These are phyloP conservation scores for Tuber borchii DNA, from an alignment of 495 filamentous ascomycete species.

Conservation along the genomic window DNA sequence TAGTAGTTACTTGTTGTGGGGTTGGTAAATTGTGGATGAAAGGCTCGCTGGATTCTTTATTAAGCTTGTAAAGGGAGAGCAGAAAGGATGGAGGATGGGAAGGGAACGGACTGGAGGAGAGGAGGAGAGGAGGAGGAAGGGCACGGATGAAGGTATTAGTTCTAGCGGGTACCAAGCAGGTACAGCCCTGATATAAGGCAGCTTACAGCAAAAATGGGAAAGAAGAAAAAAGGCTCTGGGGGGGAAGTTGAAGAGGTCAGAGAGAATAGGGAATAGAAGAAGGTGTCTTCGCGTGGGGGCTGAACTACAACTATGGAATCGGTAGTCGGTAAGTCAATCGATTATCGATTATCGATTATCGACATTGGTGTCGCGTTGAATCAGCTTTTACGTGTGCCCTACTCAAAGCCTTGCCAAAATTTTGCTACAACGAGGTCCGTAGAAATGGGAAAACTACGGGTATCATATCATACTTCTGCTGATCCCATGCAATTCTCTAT, in stretches of 20 bases:
- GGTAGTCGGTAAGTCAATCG: not conserved
- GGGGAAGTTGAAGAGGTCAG: not conserved
- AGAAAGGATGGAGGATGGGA: not conserved
- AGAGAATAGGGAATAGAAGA: not conserved
- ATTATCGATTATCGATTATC: not conserved
- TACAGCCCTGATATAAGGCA: not conserved
- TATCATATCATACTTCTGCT: no score
- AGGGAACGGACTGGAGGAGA: not conserved
- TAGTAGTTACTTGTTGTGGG: not conserved
- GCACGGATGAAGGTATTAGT: not conserved
- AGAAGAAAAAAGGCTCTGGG: not conserved
- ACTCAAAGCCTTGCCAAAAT: not conserved
- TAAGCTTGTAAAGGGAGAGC: not conserved
- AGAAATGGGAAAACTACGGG: no score
- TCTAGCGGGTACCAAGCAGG: not conserved
- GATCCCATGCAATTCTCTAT: no score
- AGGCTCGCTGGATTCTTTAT: not conserved
- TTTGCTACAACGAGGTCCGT: not conserved
- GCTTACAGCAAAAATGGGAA: not conserved
- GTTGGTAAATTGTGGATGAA: not conserved
- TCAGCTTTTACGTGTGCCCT: not conserved
- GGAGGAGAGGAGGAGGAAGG: not conserved
- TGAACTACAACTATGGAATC: not conserved
- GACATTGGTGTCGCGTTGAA: not conserved
- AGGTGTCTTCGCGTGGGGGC: not conserved